Percentiles rank a stretch among this genome's conserved stretches.
Conservation (phyloP, 495 filamentous ascomycete genomes). For the Talaromyces trachyspermus region DNA sequence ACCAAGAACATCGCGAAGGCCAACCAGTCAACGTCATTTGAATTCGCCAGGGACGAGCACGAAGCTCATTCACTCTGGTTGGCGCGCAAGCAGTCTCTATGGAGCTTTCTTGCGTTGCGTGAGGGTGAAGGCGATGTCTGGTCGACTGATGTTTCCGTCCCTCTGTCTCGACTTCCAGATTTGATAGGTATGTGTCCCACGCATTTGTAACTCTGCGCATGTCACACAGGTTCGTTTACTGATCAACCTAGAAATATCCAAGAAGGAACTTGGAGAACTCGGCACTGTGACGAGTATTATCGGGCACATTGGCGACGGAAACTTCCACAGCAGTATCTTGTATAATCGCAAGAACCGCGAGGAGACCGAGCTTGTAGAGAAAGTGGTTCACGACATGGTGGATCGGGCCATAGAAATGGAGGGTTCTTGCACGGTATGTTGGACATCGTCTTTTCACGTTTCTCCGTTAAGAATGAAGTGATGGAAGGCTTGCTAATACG, state of each 20-base stretch:
- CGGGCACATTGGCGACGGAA: constrained; percentile 82
- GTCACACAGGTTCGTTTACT: too few species aligned
- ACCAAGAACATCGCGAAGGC: constrained; percentile 59
- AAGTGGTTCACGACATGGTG: constrained; percentile 82
- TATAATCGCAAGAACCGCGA: constrained; percentile 61
- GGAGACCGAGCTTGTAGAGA: constrained; percentile 66
- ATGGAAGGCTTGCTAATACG: background rate
- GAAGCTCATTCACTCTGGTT: constrained; percentile 80
- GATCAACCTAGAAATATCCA: constrained; percentile 57
- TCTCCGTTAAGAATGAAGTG: background rate
- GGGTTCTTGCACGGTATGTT: constrained; percentile 70
- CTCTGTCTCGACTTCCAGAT: constrained; percentile 76
- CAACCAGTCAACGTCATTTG: constrained; percentile 60
- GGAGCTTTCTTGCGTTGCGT: constrained; percentile 50
- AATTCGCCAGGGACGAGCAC: constrained; percentile 62
- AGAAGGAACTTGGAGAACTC: constrained; percentile 79
- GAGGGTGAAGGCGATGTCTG: constrained; percentile 54
- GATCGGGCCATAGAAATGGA: constrained; percentile 85
- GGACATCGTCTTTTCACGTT: too few species aligned
- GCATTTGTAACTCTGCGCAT: too few species aligned
- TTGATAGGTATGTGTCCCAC: constrained; percentile 67
- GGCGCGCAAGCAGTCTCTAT: constrained; percentile 80
- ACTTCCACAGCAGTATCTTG: constrained; percentile 87
- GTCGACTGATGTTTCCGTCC: constrained; percentile 85
- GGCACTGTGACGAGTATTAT: constrained; percentile 81